These are phyloP conservation scores for Hypoxylon sp. DNA, from an alignment of 2,329 filamentous ascomycete genomes.

Conservation along the genomic window DNA sequence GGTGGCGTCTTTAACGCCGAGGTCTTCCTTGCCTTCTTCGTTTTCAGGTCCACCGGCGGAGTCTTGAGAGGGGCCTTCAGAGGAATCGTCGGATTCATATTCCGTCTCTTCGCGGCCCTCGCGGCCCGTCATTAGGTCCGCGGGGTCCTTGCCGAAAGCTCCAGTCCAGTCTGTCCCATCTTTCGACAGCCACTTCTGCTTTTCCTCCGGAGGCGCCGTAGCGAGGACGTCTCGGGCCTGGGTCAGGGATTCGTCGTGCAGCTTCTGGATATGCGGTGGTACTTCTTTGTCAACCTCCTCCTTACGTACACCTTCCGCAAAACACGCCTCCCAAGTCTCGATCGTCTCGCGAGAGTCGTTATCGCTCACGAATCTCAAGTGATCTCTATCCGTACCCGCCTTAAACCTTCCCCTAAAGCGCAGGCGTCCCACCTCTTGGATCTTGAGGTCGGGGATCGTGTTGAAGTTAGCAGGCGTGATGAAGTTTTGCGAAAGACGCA, in stretches of 20 bases:
- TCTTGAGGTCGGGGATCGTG: constrained; percentile 79
- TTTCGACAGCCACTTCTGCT: constrained; percentile 82
- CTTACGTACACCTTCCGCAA: constrained; percentile 85
- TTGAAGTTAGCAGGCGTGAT: constrained; percentile 84
- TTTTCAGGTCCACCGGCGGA: neutral
- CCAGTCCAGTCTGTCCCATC: constrained; percentile 89
- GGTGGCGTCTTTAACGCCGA: constrained; percentile 59
- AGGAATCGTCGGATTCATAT: constrained; percentile 55
- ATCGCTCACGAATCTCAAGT: constrained; percentile 85
- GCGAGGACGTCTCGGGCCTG: constrained; percentile 86
- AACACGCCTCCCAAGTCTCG: constrained; percentile 94
- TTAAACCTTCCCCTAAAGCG: constrained; percentile 88
- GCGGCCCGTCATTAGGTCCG: constrained; percentile 60
- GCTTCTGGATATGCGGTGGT: constrained; percentile 77
- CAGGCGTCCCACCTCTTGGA: constrained; percentile 85
- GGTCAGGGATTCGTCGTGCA: constrained; percentile 86
- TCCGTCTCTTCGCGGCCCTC: constrained; percentile 56
- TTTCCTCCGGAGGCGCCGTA: constrained; percentile 78
- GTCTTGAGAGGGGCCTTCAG: constrained; percentile 55
- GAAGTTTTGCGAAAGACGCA: constrained; percentile 90
- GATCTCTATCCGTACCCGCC: constrained; percentile 88
- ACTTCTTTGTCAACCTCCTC: constrained; percentile 80
- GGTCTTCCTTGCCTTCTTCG: constrained; percentile 45
- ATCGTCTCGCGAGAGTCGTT: constrained; percentile 94
- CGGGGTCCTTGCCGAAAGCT: constrained; percentile 85